Base-by-base conservation (phyloP, 805 yeast genomes). In the Candida michaelii region DNA sequence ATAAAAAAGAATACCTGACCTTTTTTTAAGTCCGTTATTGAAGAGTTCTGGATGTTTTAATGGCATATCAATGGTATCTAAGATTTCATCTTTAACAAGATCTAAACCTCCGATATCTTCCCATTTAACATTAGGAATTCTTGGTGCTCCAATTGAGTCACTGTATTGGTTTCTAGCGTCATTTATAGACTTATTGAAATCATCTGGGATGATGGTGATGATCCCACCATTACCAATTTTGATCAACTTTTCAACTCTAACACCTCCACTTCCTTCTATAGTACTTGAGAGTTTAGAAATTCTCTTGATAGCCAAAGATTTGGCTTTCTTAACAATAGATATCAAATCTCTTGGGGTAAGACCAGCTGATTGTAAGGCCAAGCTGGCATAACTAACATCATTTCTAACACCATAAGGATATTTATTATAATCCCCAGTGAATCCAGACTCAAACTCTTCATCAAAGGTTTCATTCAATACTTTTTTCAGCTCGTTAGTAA, bases 31-130 rank as follows among this genome's bases (percentile, higher is more conserved):
- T 0, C 98, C 98, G 35, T 82, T 82, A 39, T 82, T 76, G 63
- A 91, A 91, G 43, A 93, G 67, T 51, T 89, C 95, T 0, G 98
- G 98, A 59, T 86, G 90, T 55, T 87, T 89, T 58, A 91, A 70
- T 2, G 99, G 99, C 85, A 91, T 80, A 53, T 91, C 98, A 46
- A 93, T 90, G 0, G 99, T 91, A 57, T 93, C 99, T 60, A 90
- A 66, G 52, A 93, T 91, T 55, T 91, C 97, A 53, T 82, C 89
- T 59, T 93, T 93, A 27, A 90, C 96, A 33, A 82, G 54, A 48
- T 88, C 97, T 52, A 93, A 70, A 1, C 99, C 99, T 25, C 99
- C 99, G 42, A 93, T 95, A 62, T 93, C 99, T 49, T 86, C 93
- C 99, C 99, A 93, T 47, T 82, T 82, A 5, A 93, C 98, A 55